A percentile compares a stretch with the other conserved stretches of the same genome.
Conservation (phyloP, 164 flowering plant species). For the Kalanchoe fedtschenkoi region DNA sequence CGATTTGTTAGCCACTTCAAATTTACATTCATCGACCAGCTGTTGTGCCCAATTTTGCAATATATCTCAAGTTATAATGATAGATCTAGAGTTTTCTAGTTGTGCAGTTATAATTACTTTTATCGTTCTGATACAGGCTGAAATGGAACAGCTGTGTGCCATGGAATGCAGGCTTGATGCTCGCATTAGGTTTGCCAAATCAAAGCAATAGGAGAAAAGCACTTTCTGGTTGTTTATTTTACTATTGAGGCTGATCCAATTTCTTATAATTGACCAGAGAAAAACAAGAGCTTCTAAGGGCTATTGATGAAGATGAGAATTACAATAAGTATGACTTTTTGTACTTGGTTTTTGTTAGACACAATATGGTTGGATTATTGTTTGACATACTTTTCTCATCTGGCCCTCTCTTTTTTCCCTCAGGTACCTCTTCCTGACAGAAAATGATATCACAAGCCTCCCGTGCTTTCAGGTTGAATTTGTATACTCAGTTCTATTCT, state of each 20-base stretch:
- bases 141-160: constrained; percentile 27
- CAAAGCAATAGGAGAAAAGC: not conserved
- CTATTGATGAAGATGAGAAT: constrained; percentile 34
- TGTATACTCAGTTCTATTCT: not conserved
- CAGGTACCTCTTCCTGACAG: constrained; percentile 45
- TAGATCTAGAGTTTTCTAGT: not conserved
- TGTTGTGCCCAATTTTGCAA: too few species aligned
- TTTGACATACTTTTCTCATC: not conserved
- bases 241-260: constrained; percentile 7
- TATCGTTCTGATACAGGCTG: constrained; percentile 41
- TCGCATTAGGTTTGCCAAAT: constrained; percentile 37
- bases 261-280: constrained; percentile 30
- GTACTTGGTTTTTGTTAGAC: not conserved
- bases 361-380: not conserved
- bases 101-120: not conserved
- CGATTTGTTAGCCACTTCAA: too few species aligned
- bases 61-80: not conserved
- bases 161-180: constrained; percentile 47
- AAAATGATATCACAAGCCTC: constrained; percentile 48
- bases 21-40: too few species aligned
- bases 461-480: constrained; percentile 48
- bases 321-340: constrained; percentile 28
- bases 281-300: constrained; percentile 33
- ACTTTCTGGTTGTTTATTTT: constrained; percentile 4
- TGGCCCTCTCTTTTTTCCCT: constrained; percentile 6